These are phyloP conservation scores for Aspergillus olivimuriae DNA, from an alignment of 495 filamentous ascomycete genomes.

Conservation along the genomic window DNA sequence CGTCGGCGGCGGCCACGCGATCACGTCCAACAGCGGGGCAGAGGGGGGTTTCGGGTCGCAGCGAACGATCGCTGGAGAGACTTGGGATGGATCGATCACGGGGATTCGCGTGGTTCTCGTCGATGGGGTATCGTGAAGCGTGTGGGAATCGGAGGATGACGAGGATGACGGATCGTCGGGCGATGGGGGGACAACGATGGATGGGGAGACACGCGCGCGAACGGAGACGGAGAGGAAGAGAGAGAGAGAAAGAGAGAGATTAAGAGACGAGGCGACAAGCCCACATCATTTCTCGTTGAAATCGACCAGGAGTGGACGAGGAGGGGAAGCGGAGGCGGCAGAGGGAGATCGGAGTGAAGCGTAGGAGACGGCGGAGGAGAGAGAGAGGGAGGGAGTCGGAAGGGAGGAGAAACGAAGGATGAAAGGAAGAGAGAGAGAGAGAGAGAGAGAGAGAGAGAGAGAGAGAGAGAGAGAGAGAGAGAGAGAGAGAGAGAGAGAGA, in stretches of 20 bases:
- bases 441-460: conserved; percentile 10
- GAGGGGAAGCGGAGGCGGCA: conserved; percentile 1
- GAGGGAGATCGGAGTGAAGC: conserved; percentile 1
- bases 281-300: conserved; percentile 30
- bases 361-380: conserved; percentile 6
- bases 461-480: conserved; percentile 1
- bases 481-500: background rate
- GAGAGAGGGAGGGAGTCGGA: conserved; percentile 1
- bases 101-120: background rate
- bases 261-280: conserved; percentile 24
- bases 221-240: conserved; percentile 9
- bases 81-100: too few relatives aligned
- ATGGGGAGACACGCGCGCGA: background rate
- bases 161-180: background rate
- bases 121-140: background rate
- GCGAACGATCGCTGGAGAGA: too few relatives aligned
- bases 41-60: too few relatives aligned
- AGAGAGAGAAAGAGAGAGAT: conserved; percentile 13
- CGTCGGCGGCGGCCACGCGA: background rate
- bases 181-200: conserved; percentile 4
- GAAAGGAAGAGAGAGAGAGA: conserved; percentile 1
- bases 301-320: conserved; percentile 3
- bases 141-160: background rate
- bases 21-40: too few relatives aligned
- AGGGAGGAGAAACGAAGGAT: background rate